These are phyloP conservation scores for Ascoidea tarda DNA, from an alignment of 805 yeast genomes.

Conservation along the genomic window DNA sequence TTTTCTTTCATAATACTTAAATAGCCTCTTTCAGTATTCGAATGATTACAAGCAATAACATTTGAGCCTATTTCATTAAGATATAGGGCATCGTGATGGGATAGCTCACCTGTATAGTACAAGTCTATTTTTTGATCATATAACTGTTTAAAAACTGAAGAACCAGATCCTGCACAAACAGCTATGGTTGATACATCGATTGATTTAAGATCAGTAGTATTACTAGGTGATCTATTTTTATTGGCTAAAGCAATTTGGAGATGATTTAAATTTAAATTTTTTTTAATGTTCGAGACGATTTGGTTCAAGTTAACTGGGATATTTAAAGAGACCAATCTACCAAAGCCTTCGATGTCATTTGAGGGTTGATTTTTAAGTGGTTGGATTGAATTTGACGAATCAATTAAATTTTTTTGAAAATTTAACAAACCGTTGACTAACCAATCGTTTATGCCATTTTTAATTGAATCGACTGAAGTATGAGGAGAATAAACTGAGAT, in stretches of 20 bases:
- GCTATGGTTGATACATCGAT: conserved; percentile 34
- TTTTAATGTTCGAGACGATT: conserved; percentile 39
- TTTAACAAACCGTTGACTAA: conserved; percentile 45
- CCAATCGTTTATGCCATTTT: conserved; percentile 93
- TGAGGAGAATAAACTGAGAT: conserved; percentile 91
- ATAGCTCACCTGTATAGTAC: conserved; percentile 80
- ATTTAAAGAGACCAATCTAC: conserved; percentile 44
- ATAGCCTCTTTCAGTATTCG: conserved; percentile 88
- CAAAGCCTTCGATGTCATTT: conserved; percentile 61
- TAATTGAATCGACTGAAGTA: conserved; percentile 88
- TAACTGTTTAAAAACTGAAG: conserved; percentile 56
- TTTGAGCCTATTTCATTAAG: conserved; percentile 57
- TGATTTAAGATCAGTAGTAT: conserved; percentile 21
- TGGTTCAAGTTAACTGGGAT: conserved; percentile 26
- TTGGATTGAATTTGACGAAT: conserved; percentile 11
- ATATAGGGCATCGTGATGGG: conserved; percentile 81
- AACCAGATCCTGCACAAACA: conserved; percentile 93
- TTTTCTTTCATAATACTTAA: conserved; percentile 37
- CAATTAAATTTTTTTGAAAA: conserved; percentile 6
- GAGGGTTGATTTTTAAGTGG: conserved; percentile 3
- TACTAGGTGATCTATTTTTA: conserved; percentile 5
- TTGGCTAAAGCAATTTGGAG: conserved; percentile 46
- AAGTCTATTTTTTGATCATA: conserved; percentile 42
- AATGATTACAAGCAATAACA: conserved; percentile 74
- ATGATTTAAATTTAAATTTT: conserved; percentile 31